Evolutionary conservation across 495 filamentous ascomycete species (phyloP), one percentile per base, ranked within the genome.

Genomic region (Penicillium flavigenum): DNA sequence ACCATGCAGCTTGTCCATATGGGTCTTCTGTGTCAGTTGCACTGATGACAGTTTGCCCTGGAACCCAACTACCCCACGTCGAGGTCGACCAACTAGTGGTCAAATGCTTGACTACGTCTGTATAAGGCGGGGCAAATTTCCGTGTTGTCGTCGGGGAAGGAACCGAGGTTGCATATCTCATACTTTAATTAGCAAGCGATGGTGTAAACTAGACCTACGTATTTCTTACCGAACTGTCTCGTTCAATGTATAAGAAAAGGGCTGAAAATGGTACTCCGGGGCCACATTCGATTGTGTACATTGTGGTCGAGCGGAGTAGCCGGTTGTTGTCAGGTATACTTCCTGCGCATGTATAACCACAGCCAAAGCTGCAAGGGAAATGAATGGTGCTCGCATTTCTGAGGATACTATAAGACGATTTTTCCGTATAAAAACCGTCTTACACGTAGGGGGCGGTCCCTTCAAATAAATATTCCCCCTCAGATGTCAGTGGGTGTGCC

Each of bases 1-100:
- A 68, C 65, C 69, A 75, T 4, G 72, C 70, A 29, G 67, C 65
- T 59, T 73, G 72, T 16, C 69, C 72, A 47, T 73, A 72, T 8
- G 58, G 59, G 32, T 69, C 70, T 11, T 48, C 50, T 0, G 58
- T 62, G 47, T 72, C 70, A 17, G 66, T 72, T 7, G 68, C 70
- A 42, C 52, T 63, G 45, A 72, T 65, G 0, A 20, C 24, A 0
- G 70, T 67, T 19, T 67, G 29, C 4, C 53, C 61, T 16, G 70
- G 70, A 26, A 71, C 16, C 70, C 70, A 72, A 26, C 52, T 69
- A 1, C 70, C 70, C 70, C 70, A 72, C 8, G 66, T 71, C 4
- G 70, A 58, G 22, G 58, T 66, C 19, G 60, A 63, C n/a, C 60
- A 41, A 9, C 43, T 61, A 0, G 63, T 62, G 4, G 43, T 57